These are phyloP conservation scores for Fusarium penzigii DNA, from an alignment of 2,329 filamentous ascomycete species.

Conservation along the genomic window DNA sequence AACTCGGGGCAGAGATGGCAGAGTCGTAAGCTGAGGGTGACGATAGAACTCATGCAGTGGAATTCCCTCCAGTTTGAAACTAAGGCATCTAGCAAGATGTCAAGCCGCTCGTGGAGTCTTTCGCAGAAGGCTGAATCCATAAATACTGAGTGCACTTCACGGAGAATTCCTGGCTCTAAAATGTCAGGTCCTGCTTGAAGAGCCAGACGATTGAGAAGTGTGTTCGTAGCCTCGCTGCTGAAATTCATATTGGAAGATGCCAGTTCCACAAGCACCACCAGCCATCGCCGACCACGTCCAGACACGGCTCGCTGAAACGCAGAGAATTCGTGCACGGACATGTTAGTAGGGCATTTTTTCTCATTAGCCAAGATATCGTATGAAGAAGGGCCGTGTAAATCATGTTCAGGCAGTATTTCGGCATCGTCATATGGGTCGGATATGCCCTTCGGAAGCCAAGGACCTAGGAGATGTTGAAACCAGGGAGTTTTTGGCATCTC, in stretches of 20 bases:
- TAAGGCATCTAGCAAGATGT: constrained; percentile 44
- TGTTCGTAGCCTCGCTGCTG: constrained; percentile 50
- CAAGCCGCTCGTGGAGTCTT: constrained; percentile 49
- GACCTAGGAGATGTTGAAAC: constrained; percentile 19
- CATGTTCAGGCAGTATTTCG: not conserved
- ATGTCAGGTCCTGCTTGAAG: constrained; percentile 55
- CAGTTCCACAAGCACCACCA: constrained; percentile 49
- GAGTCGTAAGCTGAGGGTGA: constrained; percentile 50
- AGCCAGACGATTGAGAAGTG: constrained; percentile 52
- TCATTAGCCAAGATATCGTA: constrained; percentile 55
- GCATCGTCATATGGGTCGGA: constrained; percentile 10
- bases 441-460: constrained; percentile 25
- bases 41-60: constrained; percentile 57
- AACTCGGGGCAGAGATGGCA: constrained; percentile 16
- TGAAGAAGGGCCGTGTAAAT: constrained; percentile 47
- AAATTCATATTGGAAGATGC: constrained; percentile 60
- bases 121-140: constrained; percentile 50
- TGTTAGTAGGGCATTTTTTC: constrained; percentile 44
- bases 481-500: constrained; percentile 4
- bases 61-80: constrained; percentile 59
- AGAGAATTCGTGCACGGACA: constrained; percentile 54
- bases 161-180: constrained; percentile 32
- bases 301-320: constrained; percentile 51
- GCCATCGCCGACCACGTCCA: constrained; percentile 51
- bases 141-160: constrained; percentile 52